Evolutionary conservation across 2,329 filamentous ascomycete genomes (phyloP), one percentile per base, ranked within the genome.

Genomic region (Ceratocystis colombiana): DNA sequence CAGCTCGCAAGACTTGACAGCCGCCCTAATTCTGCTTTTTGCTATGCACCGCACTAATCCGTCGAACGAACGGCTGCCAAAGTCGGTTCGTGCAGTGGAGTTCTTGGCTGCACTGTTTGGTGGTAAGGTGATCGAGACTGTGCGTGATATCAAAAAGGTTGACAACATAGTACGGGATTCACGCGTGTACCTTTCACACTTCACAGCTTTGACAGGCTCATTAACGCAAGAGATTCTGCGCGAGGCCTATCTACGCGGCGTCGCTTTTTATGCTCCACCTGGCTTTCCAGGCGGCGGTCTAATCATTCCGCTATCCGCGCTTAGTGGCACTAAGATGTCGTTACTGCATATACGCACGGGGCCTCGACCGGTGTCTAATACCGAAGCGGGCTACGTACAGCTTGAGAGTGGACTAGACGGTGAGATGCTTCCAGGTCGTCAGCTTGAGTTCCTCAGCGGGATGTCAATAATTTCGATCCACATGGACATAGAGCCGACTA

Each of bases 131-230:
- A 25, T 63, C 1, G 44, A 46, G 22, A 12, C 25, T 2, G 25
- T 63, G 20, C 44, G 41, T 25, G 10, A 48, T 10, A 7, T 63
- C 7, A 20, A 17, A 25, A 57, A 65, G 22, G 25, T 61, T 5
- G 45, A 50, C 44, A 61, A 44, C 6, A 17, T 55, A 7, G 50
- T 64, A 1, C 44, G 55, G n/a, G n/a, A 61, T 25, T 37, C 57
- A 3, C 63, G 55, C 28, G 53, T 68, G 53, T 68, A 46, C 66
- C 61, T 68, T 53, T 66, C 64, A 22, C 66, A 68, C 46, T 68
- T 68, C 41, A 28, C 50, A 3, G 20, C 30, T 12, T 17, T 61
- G 12, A 37, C 66, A 17, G 33, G 41, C n/a, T 28, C 59, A 7
- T 15, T 63, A 10, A 61, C 46, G 8, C n/a, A 22, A 5, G 59